Conservation (phyloP, 2,329 filamentous ascomycete species). For the Aspergillus neoniger region DNA sequence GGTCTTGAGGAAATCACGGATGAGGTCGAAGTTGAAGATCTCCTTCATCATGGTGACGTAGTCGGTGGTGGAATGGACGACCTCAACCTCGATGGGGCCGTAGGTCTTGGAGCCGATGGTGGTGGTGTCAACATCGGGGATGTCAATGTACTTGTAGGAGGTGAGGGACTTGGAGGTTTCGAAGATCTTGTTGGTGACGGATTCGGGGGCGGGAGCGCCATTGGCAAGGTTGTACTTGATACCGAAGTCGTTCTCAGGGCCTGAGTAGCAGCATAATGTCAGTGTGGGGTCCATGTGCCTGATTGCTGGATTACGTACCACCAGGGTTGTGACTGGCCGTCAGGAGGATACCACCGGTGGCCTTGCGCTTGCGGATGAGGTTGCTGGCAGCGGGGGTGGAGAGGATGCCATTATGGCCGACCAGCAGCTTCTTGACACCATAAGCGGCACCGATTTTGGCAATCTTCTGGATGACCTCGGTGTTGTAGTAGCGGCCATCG, state of each 20-base stretch:
- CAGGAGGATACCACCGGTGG: conserved; percentile 93
- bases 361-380: conserved; percentile 89
- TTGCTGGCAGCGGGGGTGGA: conserved; percentile 96
- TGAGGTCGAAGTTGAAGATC: conserved; percentile 96
- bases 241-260: conserved; percentile 91
- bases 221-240: conserved; percentile 99
- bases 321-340: conserved; percentile 98
- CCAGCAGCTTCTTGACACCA: conserved; percentile 96
- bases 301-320: conserved; percentile 59
- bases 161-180: conserved; percentile 85
- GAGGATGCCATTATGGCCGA: conserved; percentile 94
- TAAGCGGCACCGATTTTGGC: conserved; percentile 97
- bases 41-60: conserved; percentile 96
- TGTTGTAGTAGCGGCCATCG: conserved; percentile 96
- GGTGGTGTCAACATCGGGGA: conserved; percentile 81
- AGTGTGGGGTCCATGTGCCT: not conserved
- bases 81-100: conserved; percentile 86
- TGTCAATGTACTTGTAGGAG: conserved; percentile 87
- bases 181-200: conserved; percentile 97
- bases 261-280: conserved; percentile 46
- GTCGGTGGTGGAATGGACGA: conserved; percentile 89
- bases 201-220: conserved; percentile 91
- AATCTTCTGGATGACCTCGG: conserved; percentile 93
- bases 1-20: conserved; percentile 85
- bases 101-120: conserved; percentile 82